phyloP scores from a whole-genome alignment of 164 flowering plant species.

The Buxus sempervirens region DNA sequence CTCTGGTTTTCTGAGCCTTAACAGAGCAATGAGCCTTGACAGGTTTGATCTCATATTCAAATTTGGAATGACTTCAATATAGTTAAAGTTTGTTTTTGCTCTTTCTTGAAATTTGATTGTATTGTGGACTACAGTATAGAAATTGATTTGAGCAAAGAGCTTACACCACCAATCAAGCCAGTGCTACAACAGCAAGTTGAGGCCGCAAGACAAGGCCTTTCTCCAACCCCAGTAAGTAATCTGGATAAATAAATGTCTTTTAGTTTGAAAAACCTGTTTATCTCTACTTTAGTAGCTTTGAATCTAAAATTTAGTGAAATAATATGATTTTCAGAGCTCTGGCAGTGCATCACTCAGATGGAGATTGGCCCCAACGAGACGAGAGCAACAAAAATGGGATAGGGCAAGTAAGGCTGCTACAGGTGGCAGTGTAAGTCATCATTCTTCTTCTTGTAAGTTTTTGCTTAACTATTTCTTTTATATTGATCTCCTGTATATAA shows the following conservation, averaged over 20 bases:
- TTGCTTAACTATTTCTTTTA: neutral
- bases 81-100: too few relatives aligned
- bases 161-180: conserved; percentile 41
- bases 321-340: conserved; percentile 34
- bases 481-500: too few relatives aligned
- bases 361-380: conserved; percentile 81
- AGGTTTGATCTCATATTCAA: conserved; percentile 38
- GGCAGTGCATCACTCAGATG: conserved; percentile 41
- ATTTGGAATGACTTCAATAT: neutral
- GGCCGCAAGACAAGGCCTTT: conserved; percentile 26
- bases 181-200: conserved; percentile 34
- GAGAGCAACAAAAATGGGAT: conserved; percentile 93
- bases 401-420: conserved; percentile 84
- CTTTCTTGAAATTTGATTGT: too few relatives aligned
- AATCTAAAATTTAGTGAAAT: neutral
- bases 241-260: neutral
- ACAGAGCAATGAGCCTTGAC: conserved; percentile 83
- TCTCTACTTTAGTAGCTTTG: neutral
- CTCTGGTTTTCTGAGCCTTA: conserved; percentile 84
- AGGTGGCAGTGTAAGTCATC: conserved; percentile 72
- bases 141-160: conserved; percentile 83
- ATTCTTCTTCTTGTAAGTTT: neutral
- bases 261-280: neutral
- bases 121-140: conserved; percentile 50
- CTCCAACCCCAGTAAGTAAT: conserved; percentile 34